Conservation (phyloP, 2,329 filamentous ascomycete genomes). For the Cordyceps cateniannulata region DNA sequence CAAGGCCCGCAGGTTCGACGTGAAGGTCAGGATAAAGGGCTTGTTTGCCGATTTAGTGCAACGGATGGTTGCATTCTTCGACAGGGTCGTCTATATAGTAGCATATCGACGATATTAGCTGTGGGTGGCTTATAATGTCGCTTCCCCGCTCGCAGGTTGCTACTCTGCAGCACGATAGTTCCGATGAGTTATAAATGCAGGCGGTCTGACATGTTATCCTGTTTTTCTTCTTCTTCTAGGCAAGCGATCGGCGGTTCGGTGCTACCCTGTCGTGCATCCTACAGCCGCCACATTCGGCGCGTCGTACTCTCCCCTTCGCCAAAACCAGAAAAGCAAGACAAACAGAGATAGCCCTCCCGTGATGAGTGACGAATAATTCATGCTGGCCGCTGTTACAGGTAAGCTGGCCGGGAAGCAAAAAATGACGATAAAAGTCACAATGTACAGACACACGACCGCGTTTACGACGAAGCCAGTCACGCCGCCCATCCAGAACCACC, state of each 20-base stretch:
- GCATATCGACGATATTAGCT: background rate
- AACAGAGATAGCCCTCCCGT: constrained; percentile 30
- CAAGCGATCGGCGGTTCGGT: background rate
- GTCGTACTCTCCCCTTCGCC: background rate
- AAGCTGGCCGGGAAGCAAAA: constrained; percentile 52
- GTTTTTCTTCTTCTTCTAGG: too few species aligned
- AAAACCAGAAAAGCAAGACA: constrained; percentile 31
- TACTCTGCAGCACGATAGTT: too few species aligned
- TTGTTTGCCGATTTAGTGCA: too few species aligned
- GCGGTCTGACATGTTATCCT: too few species aligned
- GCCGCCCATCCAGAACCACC: constrained; percentile 48
- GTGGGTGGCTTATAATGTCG: background rate
- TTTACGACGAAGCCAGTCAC: constrained; percentile 44
- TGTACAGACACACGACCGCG: constrained; percentile 47
- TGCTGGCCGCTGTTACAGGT: constrained; percentile 38
- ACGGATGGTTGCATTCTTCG: too few species aligned
- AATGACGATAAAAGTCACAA: constrained; percentile 54
- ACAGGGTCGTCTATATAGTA: background rate
- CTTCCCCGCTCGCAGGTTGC: background rate
- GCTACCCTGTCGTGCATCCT: background rate
- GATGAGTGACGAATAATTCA: constrained; percentile 45
- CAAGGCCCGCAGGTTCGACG: background rate
- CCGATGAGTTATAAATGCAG: too few species aligned
- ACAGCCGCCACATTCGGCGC: background rate
- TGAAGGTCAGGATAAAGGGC: too few species aligned